Conservation (phyloP, 129 eudicot species). For the carrot (Daucus carota) region DNA sequence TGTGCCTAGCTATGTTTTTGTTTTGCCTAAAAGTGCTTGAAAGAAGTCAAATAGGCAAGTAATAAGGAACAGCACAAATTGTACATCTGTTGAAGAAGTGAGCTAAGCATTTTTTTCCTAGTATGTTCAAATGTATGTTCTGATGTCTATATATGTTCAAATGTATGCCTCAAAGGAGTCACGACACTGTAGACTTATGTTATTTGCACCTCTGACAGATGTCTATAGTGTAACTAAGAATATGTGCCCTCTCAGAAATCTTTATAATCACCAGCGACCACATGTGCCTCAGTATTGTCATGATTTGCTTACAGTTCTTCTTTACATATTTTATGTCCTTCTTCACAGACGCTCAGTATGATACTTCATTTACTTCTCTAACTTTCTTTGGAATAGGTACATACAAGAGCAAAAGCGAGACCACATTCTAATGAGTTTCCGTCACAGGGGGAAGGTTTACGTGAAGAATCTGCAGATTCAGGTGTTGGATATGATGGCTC, state of each 20-base stretch:
- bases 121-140: background rate
- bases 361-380: background rate
- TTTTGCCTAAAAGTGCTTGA: background rate
- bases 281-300: background rate
- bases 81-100: background rate
- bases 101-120: background rate
- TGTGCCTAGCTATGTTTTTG: background rate
- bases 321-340: background rate
- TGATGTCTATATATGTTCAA: background rate
- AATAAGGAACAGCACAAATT: background rate
- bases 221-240: background rate
- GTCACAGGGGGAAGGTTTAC: constrained; percentile 38
- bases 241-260: background rate
- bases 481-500: constrained; percentile 68
- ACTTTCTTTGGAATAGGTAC: constrained; percentile 31
- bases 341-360: background rate
- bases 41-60: background rate
- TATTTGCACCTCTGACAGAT: background rate
- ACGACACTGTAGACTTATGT: background rate
- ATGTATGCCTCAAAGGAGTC: background rate
- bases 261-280: background rate
- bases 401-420: constrained; percentile 33
- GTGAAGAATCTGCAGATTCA: constrained; percentile 68
- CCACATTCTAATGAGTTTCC: constrained; percentile 49
- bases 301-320: background rate